Evolutionary conservation across 129 eudicot genomes (phyloP).

Genomic region (Oenanthe sinensis): DNA sequence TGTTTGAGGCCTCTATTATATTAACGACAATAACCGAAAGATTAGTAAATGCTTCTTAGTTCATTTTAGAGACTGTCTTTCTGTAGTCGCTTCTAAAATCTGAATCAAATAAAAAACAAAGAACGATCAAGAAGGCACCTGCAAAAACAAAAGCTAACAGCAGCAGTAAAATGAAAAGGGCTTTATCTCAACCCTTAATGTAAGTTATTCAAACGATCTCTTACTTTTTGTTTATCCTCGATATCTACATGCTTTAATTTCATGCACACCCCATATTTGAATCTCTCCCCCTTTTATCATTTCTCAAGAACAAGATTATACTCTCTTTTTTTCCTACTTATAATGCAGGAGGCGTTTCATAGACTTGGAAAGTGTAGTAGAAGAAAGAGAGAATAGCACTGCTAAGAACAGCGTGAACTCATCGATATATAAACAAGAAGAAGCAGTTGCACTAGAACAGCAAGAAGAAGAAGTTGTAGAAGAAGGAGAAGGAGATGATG

Average conservation of each 20-base stretch:
- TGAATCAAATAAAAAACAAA: background rate
- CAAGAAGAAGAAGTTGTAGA: background rate
- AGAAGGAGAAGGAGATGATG: background rate
- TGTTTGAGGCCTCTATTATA: background rate
- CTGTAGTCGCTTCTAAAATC: background rate
- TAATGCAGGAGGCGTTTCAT: slow-evolving; percentile 19
- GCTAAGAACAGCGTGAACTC: background rate
- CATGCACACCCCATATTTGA: background rate
- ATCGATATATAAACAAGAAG: background rate
- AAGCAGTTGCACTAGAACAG: background rate
- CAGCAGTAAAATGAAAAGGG: slow-evolving; percentile 31
- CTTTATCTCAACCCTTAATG: slow-evolving; percentile 34
- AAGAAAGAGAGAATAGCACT: slow-evolving; percentile 2
- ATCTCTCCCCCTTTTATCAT: background rate
- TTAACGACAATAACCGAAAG: background rate
- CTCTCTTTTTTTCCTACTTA: too few relatives aligned
- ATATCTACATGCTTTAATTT: background rate
- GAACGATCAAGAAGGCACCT: background rate
- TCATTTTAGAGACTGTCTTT: background rate
- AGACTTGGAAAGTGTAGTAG: slow-evolving; percentile 13
- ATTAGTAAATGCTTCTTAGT: background rate
- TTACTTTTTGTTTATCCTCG: background rate
- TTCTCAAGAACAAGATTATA: background rate
- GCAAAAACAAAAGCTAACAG: background rate
- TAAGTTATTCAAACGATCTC: slow-evolving; percentile 4